Conservation (phyloP, 805 yeast genomes). For the Starmerella apicola region DNA sequence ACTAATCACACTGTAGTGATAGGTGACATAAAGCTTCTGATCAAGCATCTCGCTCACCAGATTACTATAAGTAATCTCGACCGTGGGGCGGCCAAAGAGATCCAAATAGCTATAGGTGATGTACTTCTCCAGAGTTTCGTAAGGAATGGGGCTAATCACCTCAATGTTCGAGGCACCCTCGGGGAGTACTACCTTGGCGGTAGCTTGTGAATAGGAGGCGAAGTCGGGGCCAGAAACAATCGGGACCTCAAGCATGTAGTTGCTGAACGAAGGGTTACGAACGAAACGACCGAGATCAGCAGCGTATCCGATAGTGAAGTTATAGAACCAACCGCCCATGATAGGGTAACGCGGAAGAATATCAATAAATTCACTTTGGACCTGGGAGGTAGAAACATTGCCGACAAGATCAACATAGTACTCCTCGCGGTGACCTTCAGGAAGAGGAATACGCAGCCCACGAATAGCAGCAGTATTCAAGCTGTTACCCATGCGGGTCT, state of each 20-base stretch:
- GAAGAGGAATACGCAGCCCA: conserved; percentile 46
- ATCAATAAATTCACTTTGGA: conserved; percentile 32
- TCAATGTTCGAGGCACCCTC: conserved; percentile 61
- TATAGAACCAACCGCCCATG: conserved; percentile 91
- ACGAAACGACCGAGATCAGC: conserved; percentile 44
- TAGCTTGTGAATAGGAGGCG: conserved; percentile 45
- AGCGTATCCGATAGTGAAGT: conserved; percentile 93
- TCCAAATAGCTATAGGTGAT: conserved; percentile 44
- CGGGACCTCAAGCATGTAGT: conserved; percentile 55
- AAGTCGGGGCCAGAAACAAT: conserved; percentile 60
- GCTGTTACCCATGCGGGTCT: conserved; percentile 35
- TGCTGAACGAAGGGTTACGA: conserved; percentile 34
- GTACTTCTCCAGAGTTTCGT: neutral
- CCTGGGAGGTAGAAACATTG: conserved; percentile 64
- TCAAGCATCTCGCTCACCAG: conserved; percentile 55
- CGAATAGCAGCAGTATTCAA: conserved; percentile 48
- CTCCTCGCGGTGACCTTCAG: conserved; percentile 43
- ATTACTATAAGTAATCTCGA: conserved; percentile 46
- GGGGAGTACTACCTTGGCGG: conserved; percentile 60
- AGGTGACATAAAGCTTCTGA: conserved; percentile 47
- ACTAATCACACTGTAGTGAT: conserved; percentile 43
- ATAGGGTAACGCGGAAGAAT: conserved; percentile 86
- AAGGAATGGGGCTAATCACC: conserved; percentile 39
- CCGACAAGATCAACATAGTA: conserved; percentile 87
- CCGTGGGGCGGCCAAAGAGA: conserved; percentile 63